Evolutionary conservation across 805 yeast genomes (phyloP).

Genomic region (Kodamaea nitidulidarum): DNA sequence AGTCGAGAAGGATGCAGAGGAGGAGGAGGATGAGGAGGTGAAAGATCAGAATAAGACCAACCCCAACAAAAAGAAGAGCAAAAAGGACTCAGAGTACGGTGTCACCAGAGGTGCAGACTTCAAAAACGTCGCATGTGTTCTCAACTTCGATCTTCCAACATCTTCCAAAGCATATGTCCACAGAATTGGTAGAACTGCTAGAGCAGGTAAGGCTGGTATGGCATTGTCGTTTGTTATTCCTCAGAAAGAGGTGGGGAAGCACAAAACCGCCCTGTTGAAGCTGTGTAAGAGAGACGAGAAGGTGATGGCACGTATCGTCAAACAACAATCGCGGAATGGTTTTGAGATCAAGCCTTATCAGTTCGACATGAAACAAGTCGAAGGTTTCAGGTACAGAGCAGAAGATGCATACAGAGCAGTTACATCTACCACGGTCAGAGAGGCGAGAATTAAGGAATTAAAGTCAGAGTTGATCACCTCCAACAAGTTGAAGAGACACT

Average conservation of each 20-base stretch:
- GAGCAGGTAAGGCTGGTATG: constrained; percentile 95
- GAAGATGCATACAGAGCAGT: constrained; percentile 97
- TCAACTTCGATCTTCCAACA: constrained; percentile 90
- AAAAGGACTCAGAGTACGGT: constrained; percentile 76
- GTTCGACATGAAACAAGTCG: constrained; percentile 88
- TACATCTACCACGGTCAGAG: constrained; percentile 83
- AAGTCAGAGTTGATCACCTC: constrained; percentile 82
- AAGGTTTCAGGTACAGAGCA: constrained; percentile 92
- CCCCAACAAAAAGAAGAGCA: constrained; percentile 21
- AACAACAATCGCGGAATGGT: constrained; percentile 71
- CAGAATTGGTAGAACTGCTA: constrained; percentile 94
- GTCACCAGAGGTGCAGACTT: constrained; percentile 97
- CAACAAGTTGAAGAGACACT: constrained; percentile 87
- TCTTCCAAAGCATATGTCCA: constrained; percentile 88
- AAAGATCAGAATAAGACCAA: constrained; percentile 18
- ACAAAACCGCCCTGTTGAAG: constrained; percentile 68
- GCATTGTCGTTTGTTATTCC: constrained; percentile 90
- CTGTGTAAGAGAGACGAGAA: constrained; percentile 83
- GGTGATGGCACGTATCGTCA: constrained; percentile 68
- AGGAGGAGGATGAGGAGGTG: constrained; percentile 25
- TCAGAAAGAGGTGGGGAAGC: constrained; percentile 79
- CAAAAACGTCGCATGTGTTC: constrained; percentile 91
- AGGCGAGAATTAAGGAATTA: constrained; percentile 87
- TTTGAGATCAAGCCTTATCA: constrained; percentile 80
- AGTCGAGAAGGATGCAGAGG: constrained; percentile 47